A percentile compares a stretch with the other conserved stretches of the same genome.
phyloP scores from a whole-genome alignment of 345 rosid genomes.

The Isatis tinctoria region DNA sequence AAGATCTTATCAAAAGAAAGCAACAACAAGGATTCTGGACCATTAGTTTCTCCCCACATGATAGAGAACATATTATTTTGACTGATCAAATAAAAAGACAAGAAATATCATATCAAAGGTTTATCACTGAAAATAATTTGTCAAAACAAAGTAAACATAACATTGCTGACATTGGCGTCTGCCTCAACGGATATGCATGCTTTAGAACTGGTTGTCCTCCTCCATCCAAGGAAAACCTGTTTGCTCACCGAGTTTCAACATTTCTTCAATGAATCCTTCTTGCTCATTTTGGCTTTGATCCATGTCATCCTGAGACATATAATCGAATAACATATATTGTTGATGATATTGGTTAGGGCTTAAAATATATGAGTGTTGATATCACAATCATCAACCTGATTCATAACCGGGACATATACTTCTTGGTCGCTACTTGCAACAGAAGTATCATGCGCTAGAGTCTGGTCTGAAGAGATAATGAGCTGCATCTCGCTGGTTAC shows the following conservation, averaged over 20 bases:
- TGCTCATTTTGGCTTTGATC: not conserved
- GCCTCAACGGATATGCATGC: not conserved
- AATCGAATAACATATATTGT: not conserved
- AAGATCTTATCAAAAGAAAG: not conserved
- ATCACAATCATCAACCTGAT: not conserved
- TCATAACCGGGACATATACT: not conserved
- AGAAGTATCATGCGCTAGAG: not conserved
- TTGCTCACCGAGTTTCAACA: constrained; percentile 1
- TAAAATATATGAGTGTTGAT: not conserved
- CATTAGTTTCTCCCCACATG: not conserved
- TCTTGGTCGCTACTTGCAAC: not conserved
- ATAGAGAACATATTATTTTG: not conserved
- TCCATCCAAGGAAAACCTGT: constrained; percentile 22
- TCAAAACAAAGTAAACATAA: not conserved
- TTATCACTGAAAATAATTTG: not conserved
- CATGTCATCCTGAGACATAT: not conserved
- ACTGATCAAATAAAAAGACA: not conserved
- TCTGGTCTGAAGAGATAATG: not conserved
- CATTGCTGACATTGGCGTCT: not conserved
- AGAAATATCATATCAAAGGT: not conserved
- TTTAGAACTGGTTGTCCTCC: not conserved
- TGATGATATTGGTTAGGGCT: not conserved
- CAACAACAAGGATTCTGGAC: not conserved
- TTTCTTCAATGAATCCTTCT: not conserved
- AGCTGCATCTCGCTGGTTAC: not conserved